These are phyloP conservation scores for Auricularia cornea DNA, from an alignment of 768 basidiomycete genomes.

Conservation along the genomic window DNA sequence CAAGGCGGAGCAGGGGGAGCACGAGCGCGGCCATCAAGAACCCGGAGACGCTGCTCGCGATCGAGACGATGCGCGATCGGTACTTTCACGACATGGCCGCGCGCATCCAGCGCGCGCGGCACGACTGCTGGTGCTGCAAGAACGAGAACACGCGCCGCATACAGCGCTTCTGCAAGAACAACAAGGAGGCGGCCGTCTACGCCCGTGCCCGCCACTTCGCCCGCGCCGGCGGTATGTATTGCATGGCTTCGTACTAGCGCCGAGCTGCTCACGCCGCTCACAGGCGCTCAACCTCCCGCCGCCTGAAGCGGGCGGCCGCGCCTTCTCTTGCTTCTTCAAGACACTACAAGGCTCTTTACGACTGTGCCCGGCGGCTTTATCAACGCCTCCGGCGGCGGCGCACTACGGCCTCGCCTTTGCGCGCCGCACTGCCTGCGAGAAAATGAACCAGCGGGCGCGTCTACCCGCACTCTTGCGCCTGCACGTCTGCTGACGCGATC, in stretches of 20 bases:
- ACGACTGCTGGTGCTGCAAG: slow-evolving; percentile 93
- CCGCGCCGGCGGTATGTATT: slow-evolving; percentile 49
- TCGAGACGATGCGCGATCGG: slow-evolving; percentile 97
- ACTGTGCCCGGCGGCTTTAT: no score
- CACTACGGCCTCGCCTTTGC: no score
- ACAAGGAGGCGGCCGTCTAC: slow-evolving; percentile 88
- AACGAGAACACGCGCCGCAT: slow-evolving; percentile 92
- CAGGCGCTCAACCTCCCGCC: slow-evolving; percentile 70
- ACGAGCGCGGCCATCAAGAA: slow-evolving; percentile 98
- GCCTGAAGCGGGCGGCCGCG: slow-evolving; percentile 90
- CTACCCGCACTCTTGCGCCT: no score
- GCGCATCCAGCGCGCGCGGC: slow-evolving; percentile 92
- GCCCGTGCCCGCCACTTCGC: slow-evolving; percentile 90
- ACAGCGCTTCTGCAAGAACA: slow-evolving; percentile 97
- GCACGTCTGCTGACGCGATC: no score
- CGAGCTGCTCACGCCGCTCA: slow-evolving; percentile 2
- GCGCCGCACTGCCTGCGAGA: no score
- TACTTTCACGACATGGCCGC: slow-evolving; percentile 99
- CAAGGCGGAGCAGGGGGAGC: slow-evolving; percentile 99
- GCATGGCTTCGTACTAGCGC: background rate
- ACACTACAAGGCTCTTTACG: no score
- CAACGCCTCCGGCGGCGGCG: no score
- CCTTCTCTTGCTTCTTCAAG: slow-evolving; percentile 89
- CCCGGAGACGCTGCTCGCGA: slow-evolving; percentile 96
- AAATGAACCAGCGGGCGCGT: no score